Evolutionary conservation across 139 green algal species (phyloP), one percentile per base, ranked within the genome.

Genomic region (Picochlorum sp.): DNA sequence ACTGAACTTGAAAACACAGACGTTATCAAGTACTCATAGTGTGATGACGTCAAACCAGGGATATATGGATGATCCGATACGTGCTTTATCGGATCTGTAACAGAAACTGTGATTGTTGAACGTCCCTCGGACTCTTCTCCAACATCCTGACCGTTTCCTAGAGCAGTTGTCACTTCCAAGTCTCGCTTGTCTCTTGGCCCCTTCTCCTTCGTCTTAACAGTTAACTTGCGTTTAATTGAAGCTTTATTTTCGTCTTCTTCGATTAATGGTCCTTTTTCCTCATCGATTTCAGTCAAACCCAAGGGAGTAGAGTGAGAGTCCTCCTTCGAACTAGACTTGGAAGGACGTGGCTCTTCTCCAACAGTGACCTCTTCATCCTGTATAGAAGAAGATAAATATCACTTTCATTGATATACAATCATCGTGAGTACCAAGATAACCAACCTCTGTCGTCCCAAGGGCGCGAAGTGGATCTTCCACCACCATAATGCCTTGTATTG

Each of bases 51-150:
- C 20, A 85, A 34, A 28, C 75, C 79, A 10, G 77, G 73, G 18
- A 80, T 70, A 21, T 75, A 50, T 16, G 45, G 60, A 55, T 69
- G 59, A 24, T 74, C 59, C 14, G 70, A 41, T 47, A 84, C 77
- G 26, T 66, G 69, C 60, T 83, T 82, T 23, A 88, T 58, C 4
- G 86, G 86, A 45, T 95, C 87, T 1, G 63, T 71, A 14, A 95
- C 82, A 2, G 49, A 75, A 60, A 92, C 76, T 3, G 65, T 51
- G 24, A 84, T 10, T 13, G 8, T 54, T 54, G 47, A 20, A 54
- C 18, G 4, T 9, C 47, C 47, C 47, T 54, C 47, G 47, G 34
- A 41, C 34, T 41, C 34, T 41, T 41, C 34, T 41, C 6, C 34
- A 41, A 41, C 8, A 14, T 11, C 34, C 34, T 41, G 34, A 9